These are phyloP conservation scores for Vitellaria paradoxa DNA, from an alignment of 179 eudicot species.

Conservation along the genomic window DNA sequence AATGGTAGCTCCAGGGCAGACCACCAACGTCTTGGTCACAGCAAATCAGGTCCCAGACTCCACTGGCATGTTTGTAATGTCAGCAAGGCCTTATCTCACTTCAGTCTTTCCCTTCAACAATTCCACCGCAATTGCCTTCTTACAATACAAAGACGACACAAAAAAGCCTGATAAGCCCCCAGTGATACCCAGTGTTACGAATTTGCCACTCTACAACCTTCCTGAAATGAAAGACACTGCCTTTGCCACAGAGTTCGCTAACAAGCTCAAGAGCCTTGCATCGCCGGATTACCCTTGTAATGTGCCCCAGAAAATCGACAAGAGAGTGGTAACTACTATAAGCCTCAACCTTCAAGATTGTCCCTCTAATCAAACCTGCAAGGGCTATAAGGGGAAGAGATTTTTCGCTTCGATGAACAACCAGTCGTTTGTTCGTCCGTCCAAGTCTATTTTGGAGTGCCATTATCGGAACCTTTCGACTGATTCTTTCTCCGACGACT, in stretches of 20 bases:
- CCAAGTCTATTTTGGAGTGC: slow-evolving; percentile 41
- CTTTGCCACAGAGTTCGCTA: slow-evolving; percentile 35
- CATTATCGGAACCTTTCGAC: slow-evolving; percentile 32
- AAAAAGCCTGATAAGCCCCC: not conserved
- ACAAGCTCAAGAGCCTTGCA: slow-evolving; percentile 37
- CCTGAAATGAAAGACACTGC: slow-evolving; percentile 48
- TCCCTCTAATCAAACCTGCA: slow-evolving; percentile 36
- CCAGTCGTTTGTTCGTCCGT: slow-evolving; percentile 49
- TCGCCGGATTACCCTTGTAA: slow-evolving; percentile 43
- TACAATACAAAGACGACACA: slow-evolving; percentile 30
- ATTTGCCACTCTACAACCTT: slow-evolving; percentile 29
- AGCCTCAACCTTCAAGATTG: slow-evolving; percentile 55
- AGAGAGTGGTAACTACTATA: slow-evolving; percentile 46
- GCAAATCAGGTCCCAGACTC: slow-evolving; percentile 39
- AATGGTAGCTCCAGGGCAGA: slow-evolving; percentile 66
- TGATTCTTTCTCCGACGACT: slow-evolving; percentile 18
- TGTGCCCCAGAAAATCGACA: slow-evolving; percentile 47
- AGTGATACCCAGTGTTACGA: not conserved
- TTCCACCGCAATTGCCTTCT: slow-evolving; percentile 47
- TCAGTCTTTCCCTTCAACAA: slow-evolving; percentile 49
- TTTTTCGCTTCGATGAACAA: slow-evolving; percentile 37
- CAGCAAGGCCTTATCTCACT: slow-evolving; percentile 46
- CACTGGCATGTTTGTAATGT: slow-evolving; percentile 44
- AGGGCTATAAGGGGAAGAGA: slow-evolving; percentile 38
- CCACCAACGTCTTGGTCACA: slow-evolving; percentile 50